A percentile compares a stretch with the other conserved stretches of the same genome.
Evolutionary conservation across 2,329 filamentous ascomycete species (phyloP).

Genomic region (Aureobasidium sp.): DNA sequence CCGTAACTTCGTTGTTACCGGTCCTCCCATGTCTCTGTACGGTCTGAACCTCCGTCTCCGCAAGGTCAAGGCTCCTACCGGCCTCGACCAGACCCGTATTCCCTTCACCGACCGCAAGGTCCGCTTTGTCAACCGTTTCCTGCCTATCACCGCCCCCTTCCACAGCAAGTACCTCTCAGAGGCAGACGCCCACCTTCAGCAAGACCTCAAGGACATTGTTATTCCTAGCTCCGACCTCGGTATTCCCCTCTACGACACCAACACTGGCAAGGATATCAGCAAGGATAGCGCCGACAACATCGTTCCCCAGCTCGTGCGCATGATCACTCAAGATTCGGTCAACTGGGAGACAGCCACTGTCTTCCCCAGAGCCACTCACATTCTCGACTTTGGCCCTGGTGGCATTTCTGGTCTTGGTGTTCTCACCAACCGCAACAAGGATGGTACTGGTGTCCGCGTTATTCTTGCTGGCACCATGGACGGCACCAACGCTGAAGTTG

Average conservation of each 20-base stretch:
- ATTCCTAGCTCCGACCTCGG: constrained; percentile 66
- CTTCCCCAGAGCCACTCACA: constrained; percentile 85
- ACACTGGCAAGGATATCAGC: constrained; percentile 77
- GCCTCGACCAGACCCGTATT: constrained; percentile 87
- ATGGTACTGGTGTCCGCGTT: constrained; percentile 92
- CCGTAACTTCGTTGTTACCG: constrained; percentile 92
- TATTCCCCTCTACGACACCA: constrained; percentile 84
- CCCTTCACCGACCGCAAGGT: constrained; percentile 94
- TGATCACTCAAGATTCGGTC: constrained; percentile 91
- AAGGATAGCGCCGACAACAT: constrained; percentile 61
- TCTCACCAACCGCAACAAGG: constrained; percentile 97
- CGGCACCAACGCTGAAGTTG: constrained; percentile 80
- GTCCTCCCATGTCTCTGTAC: constrained; percentile 90
- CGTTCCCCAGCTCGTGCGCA: constrained; percentile 74
- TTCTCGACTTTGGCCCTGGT: constrained; percentile 93
- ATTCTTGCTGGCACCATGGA: constrained; percentile 92
- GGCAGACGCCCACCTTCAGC: constrained; percentile 72
- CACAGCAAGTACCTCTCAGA: constrained; percentile 89
- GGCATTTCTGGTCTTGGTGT: constrained; percentile 94
- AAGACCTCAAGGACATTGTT: constrained; percentile 74
- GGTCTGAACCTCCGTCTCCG: constrained; percentile 90
- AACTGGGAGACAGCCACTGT: constrained; percentile 94
- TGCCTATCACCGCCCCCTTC: constrained; percentile 96
- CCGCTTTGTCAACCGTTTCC: constrained; percentile 91
- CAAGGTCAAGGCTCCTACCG: constrained; percentile 97